phyloP scores from a whole-genome alignment of 169 alveolate genomes.

The Plasmodium gonderi region DNA sequence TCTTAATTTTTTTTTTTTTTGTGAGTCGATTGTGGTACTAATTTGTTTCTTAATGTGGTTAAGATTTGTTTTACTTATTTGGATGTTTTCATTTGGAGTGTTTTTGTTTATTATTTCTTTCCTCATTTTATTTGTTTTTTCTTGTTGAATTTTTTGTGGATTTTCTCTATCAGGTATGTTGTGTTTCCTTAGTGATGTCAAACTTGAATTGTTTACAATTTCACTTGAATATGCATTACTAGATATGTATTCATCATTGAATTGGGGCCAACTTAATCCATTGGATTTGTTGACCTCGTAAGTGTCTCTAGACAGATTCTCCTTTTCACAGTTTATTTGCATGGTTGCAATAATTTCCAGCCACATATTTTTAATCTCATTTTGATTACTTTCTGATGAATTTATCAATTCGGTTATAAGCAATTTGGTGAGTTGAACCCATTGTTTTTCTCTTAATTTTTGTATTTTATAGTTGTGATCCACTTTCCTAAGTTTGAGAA shows the following conservation, averaged over 20 bases:
- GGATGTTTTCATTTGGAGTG: background rate
- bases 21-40: background rate
- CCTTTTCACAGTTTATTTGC: background rate
- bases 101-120: background rate
- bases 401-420: slow-evolving; percentile 8
- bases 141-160: background rate
- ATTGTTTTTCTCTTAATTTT: slow-evolving; percentile 42
- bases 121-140: background rate
- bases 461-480: slow-evolving; percentile 17
- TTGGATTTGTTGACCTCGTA: background rate
- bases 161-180: background rate
- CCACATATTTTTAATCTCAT: slow-evolving; percentile 28
- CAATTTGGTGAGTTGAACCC: slow-evolving; percentile 23
- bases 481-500: slow-evolving; percentile 3
- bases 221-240: background rate
- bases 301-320: background rate
- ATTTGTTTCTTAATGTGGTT: background rate
- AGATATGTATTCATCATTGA: background rate
- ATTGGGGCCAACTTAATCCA: background rate
- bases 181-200: background rate
- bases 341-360: slow-evolving; percentile 31
- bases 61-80: background rate
- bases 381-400: slow-evolving; percentile 1
- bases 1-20: background rate
- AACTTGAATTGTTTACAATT: background rate